Base-by-base conservation (phyloP, 2,329 filamentous ascomycete species). In the Pseudogymnoascus sp. region DNA sequence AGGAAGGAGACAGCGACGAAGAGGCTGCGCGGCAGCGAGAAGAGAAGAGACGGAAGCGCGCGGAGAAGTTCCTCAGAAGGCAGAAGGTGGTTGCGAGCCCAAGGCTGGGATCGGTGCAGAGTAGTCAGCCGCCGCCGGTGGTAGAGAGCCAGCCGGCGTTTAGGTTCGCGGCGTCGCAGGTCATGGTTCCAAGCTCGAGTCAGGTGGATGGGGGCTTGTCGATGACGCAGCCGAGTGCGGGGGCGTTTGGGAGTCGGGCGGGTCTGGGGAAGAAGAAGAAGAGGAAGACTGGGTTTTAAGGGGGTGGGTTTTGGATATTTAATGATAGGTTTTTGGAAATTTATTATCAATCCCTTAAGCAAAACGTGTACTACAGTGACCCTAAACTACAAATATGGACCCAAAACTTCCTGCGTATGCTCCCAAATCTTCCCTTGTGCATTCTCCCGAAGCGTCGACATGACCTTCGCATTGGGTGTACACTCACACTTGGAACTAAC, bases 161-260 rank as follows among this genome's bases (percentile, higher is more conserved):
- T 58, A 38, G 30, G 4, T 58, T 38, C 4, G 57, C 33, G 18
- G 33, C 57, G 30, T 36, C 22, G 9, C 33, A 36, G 18, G 57
- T 36, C 16, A 22, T 8, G 9, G 57, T 36, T 9, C 14, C n/a
- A 22, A 60, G 38, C 39, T 37, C 43, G 25, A 50, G 43, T 30
- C 71, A 72, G 47, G 57, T 63, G 3, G 61, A 66, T 12, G 65
- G 63, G 57, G 68, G 72, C 9, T 4, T 73, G 1, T 66, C 71
- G 11, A 72, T 72, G 70, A 73, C 79, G n/a, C 80, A 82, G 68
- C 79, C 79, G 11, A 72, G 78, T 20, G 64, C 75, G n/a, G 80
- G 80, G 2, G 65, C 70, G 4, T 80, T 79, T 74, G 79, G 79
- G 25, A 74, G 74, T 64, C 72, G 78, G 60, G 50, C 67, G 36